Evolutionary conservation across 257 asterid genomes (phyloP).

Genomic region (Cordia subcordata): DNA sequence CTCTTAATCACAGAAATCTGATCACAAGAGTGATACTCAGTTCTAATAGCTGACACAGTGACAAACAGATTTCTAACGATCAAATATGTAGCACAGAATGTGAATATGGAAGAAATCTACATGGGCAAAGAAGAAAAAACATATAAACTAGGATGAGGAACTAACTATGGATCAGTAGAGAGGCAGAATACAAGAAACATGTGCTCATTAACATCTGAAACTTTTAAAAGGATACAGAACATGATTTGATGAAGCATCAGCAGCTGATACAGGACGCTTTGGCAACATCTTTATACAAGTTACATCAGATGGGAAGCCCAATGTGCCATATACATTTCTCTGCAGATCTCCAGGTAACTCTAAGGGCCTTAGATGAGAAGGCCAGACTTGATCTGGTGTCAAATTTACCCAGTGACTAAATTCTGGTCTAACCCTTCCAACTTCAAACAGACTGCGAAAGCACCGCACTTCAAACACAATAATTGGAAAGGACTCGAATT

Average conservation of each 20-base stretch:
- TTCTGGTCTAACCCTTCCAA: conserved; percentile 46
- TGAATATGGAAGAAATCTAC: no score
- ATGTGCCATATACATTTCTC: conserved; percentile 31
- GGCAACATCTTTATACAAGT: conserved; percentile 56
- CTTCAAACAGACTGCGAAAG: conserved; percentile 46
- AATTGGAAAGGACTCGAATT: conserved; percentile 11
- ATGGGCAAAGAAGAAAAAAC: no score
- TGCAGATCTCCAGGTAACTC: conserved; percentile 36
- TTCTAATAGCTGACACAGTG: no score
- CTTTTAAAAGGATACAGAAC: conserved; percentile 60
- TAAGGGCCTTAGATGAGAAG: conserved; percentile 29
- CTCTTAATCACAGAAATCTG: no score
- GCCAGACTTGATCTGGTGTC: conserved; percentile 50
- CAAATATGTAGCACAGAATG: no score
- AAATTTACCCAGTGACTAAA: conserved; percentile 23
- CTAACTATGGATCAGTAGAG: background rate
- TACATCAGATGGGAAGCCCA: conserved; percentile 51
- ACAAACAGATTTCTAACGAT: no score
- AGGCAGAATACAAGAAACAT: background rate
- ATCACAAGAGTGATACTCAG: no score
- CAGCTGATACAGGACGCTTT: conserved; percentile 28
- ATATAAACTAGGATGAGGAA: no score
- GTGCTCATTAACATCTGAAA: no score
- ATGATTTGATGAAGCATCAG: conserved; percentile 31
- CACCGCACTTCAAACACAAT: conserved; percentile 24